phyloP scores from a whole-genome alignment of 2,329 filamentous ascomycete species.

The Pezicula rhizophila region DNA sequence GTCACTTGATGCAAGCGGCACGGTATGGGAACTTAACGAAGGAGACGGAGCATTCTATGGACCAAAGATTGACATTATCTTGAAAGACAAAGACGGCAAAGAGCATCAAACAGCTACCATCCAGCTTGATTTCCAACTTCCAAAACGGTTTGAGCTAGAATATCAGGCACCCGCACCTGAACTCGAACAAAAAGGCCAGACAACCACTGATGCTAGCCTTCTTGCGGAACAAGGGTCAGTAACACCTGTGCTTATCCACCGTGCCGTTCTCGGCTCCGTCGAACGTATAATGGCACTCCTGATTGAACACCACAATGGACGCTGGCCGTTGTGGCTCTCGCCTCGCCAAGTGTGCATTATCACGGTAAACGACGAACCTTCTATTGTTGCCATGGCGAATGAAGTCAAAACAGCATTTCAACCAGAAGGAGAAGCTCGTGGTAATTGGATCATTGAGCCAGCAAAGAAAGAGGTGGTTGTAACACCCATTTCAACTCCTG shows the following conservation, averaged over 20 bases:
- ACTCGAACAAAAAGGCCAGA: slow-evolving; percentile 46
- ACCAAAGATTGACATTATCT: slow-evolving; percentile 83
- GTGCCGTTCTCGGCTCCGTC: slow-evolving; percentile 77
- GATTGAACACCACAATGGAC: slow-evolving; percentile 75
- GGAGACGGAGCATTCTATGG: slow-evolving; percentile 89
- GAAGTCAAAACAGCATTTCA: slow-evolving; percentile 9
- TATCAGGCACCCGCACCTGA: slow-evolving; percentile 67
- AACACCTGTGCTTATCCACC: slow-evolving; percentile 74
- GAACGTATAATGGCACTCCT: slow-evolving; percentile 80
- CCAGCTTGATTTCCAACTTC: slow-evolving; percentile 85
- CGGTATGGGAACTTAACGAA: slow-evolving; percentile 67
- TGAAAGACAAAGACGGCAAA: slow-evolving; percentile 74
- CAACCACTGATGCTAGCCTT: slow-evolving; percentile 40
- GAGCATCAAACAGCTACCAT: slow-evolving; percentile 86
- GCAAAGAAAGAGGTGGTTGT: slow-evolving; percentile 5
- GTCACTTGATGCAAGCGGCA: slow-evolving; percentile 57
- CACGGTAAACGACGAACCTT: slow-evolving; percentile 56
- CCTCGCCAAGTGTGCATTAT: slow-evolving; percentile 72
- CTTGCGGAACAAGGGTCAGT: slow-evolving; percentile 52
- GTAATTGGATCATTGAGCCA: neutral
- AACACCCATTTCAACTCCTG: slow-evolving; percentile 7
- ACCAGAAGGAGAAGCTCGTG: neutral
- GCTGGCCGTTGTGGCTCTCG: slow-evolving; percentile 85
- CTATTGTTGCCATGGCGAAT: slow-evolving; percentile 22
- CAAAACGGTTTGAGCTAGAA: slow-evolving; percentile 71